phyloP scores from a whole-genome alignment of 192 early-diverging fungal genomes.

The Fimicolochytrium jonesii region DNA sequence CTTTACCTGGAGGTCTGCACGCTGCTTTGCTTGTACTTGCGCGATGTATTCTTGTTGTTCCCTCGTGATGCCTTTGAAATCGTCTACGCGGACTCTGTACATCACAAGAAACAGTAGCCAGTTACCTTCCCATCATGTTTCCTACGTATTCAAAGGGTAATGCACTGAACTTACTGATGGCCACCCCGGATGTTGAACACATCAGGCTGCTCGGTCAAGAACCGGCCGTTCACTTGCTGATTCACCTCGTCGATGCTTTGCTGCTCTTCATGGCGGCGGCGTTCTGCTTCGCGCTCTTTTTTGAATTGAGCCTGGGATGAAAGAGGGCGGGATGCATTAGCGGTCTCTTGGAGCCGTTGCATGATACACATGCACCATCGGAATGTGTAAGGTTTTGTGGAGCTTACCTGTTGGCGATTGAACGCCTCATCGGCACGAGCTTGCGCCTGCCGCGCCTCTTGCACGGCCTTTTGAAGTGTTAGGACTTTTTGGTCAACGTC shows the following conservation, averaged over 20 bases:
- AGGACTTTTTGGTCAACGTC: conserved; percentile 34
- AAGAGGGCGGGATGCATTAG: too few species aligned
- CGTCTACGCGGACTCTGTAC: conserved; percentile 49
- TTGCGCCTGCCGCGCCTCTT: conserved; percentile 26
- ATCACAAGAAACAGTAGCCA: too few species aligned
- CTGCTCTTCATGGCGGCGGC: conserved; percentile 26
- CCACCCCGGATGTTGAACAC: conserved; percentile 48
- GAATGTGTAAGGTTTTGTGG: background rate
- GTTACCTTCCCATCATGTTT: too few species aligned
- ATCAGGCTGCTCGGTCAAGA: conserved; percentile 50
- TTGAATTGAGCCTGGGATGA: conserved; percentile 42
- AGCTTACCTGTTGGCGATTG: conserved; percentile 40
- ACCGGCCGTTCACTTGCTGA: conserved; percentile 41
- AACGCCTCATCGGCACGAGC: conserved; percentile 36
- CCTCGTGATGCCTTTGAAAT: conserved; percentile 54
- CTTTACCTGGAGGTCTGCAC: too few species aligned
- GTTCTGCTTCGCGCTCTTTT: conserved; percentile 32
- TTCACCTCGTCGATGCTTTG: conserved; percentile 43
- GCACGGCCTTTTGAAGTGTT: conserved; percentile 34
- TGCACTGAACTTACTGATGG: conserved; percentile 45
- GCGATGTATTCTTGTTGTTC: conserved; percentile 42
- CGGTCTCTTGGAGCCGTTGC: too few species aligned
- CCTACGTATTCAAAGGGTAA: too few species aligned
- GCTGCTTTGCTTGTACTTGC: conserved; percentile 42
- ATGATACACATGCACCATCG: too few species aligned